A percentile compares a stretch with the other conserved stretches of the same genome.
Conservation (phyloP, 2,329 filamentous ascomycete species). For the Zalaria obscura region DNA sequence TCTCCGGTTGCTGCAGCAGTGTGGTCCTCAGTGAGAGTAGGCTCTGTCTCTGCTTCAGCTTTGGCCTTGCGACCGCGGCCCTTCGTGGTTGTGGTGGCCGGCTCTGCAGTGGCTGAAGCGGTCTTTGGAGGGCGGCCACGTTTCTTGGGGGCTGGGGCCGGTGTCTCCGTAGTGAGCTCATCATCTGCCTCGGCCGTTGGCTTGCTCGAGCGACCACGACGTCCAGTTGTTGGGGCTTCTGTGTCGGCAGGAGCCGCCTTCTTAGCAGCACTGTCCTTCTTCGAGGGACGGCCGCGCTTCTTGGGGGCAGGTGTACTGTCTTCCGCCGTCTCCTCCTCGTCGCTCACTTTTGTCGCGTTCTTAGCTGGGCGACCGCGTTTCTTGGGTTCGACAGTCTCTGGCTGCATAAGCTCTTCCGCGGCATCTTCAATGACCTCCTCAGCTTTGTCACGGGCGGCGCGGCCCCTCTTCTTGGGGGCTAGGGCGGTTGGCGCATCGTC, state of each 20-base stretch:
- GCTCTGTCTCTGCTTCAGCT: no score
- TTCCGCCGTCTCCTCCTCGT: neutral
- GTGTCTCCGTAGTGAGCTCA: no score
- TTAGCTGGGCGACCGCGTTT: neutral
- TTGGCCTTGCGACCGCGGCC: no score
- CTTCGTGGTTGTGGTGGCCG: no score
- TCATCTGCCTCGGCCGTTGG: no score
- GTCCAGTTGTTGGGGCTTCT: constrained; percentile 5
- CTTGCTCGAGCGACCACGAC: constrained; percentile 8
- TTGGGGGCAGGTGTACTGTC: neutral
- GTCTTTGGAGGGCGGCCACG: constrained; percentile 13
- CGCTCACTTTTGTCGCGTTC: neutral
- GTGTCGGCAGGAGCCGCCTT: neutral
- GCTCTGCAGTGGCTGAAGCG: neutral
- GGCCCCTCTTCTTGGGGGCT: neutral
- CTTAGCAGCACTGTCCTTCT: neutral
- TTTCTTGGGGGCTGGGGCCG: constrained; percentile 11
- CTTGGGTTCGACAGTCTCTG: neutral
- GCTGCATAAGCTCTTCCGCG: neutral
- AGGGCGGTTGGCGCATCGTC: neutral
- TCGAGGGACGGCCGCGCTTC: neutral
- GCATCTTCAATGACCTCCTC: neutral
- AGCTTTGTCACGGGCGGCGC: neutral
- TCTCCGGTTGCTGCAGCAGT: neutral
- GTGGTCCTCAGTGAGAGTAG: no score